A percentile compares a stretch with the other conserved stretches of the same genome.
Conservation (phyloP, 1,284 basidiomycete genomes). For the Ganoderma lingzhi region DNA sequence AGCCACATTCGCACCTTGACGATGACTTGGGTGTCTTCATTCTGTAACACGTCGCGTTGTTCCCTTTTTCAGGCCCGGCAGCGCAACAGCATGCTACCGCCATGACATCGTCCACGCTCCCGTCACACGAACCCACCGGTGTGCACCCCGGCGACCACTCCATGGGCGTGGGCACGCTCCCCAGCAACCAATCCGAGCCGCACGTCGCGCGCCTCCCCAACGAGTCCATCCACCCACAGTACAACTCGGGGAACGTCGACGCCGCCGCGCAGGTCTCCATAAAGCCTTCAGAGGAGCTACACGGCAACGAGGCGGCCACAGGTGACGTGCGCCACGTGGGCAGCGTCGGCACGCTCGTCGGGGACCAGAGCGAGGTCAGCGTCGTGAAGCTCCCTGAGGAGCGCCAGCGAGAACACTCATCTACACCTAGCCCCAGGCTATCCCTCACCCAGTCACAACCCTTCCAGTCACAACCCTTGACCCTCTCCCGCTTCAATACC, state of each 20-base stretch:
- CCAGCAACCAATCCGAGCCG: constrained; percentile 39
- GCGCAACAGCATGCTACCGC: constrained; percentile 20
- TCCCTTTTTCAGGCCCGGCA: not conserved
- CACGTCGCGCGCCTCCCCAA: constrained; percentile 44
- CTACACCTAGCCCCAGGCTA: too few relatives aligned
- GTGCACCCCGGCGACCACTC: constrained; percentile 28
- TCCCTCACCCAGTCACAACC: too few relatives aligned
- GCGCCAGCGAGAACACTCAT: constrained; percentile 18
- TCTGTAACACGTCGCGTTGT: not conserved
- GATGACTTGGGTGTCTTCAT: not conserved
- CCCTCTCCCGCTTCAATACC: too few relatives aligned
- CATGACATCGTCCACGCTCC: constrained; percentile 26
- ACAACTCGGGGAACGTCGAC: constrained; percentile 25
- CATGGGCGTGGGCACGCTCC: constrained; percentile 42
- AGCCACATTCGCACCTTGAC: not conserved
- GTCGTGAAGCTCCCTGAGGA: constrained; percentile 45
- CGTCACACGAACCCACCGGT: constrained; percentile 37
- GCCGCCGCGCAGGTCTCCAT: constrained; percentile 21
- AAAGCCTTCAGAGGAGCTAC: constrained; percentile 28
- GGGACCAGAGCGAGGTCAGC: constrained; percentile 38
- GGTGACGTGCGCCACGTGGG: constrained; percentile 25
- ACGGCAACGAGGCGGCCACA: constrained; percentile 26
- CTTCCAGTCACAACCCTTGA: too few relatives aligned
- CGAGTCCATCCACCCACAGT: constrained; percentile 41
- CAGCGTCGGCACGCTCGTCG: constrained; percentile 44